Evolutionary conservation across 2,329 filamentous ascomycete genomes (phyloP).

Genomic region (Fusarium poae): DNA sequence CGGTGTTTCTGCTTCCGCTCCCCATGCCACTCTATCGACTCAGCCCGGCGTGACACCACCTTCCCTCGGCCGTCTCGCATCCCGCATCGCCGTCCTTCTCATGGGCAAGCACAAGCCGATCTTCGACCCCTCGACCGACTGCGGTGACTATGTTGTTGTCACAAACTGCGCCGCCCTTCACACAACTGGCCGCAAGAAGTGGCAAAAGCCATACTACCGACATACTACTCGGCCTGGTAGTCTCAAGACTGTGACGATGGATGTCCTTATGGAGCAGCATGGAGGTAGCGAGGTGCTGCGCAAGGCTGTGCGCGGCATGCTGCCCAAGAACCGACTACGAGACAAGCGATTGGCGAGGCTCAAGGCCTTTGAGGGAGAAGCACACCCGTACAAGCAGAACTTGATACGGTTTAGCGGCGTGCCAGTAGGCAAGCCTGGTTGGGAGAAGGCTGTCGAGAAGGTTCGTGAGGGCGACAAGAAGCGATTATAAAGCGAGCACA

Average conservation of each 20-base stretch:
- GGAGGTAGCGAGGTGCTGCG: conserved; percentile 92
- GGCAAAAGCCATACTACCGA: conserved; percentile 95
- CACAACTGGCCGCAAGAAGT: conserved; percentile 91
- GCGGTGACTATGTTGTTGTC: conserved; percentile 98
- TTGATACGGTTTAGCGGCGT: conserved; percentile 78
- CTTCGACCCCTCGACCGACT: conserved; percentile 96
- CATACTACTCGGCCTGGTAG: conserved; percentile 92
- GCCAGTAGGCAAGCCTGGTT: conserved; percentile 65
- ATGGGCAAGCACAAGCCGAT: conserved; percentile 99
- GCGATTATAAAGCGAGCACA: conserved; percentile 60
- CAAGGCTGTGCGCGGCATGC: conserved; percentile 94
- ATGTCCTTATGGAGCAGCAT: conserved; percentile 92
- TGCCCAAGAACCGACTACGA: conserved; percentile 94
- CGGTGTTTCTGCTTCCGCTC: conserved; percentile 78
- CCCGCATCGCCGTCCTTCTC: conserved; percentile 84
- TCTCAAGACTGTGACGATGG: conserved; percentile 92
- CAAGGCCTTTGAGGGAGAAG: conserved; percentile 95
- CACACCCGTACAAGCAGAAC: conserved; percentile 93
- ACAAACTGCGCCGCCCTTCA: conserved; percentile 88
- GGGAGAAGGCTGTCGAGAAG: conserved; percentile 64
- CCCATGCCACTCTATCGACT: conserved; percentile 71
- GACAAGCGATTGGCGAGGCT: conserved; percentile 88
- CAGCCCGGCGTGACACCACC: conserved; percentile 72
- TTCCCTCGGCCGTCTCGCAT: conserved; percentile 90
- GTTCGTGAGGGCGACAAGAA: conserved; percentile 64